Percentiles rank a stretch among this genome's conserved stretches.
Conservation (phyloP, 2,329 filamentous ascomycete species). For the Sporothrix humicola region DNA sequence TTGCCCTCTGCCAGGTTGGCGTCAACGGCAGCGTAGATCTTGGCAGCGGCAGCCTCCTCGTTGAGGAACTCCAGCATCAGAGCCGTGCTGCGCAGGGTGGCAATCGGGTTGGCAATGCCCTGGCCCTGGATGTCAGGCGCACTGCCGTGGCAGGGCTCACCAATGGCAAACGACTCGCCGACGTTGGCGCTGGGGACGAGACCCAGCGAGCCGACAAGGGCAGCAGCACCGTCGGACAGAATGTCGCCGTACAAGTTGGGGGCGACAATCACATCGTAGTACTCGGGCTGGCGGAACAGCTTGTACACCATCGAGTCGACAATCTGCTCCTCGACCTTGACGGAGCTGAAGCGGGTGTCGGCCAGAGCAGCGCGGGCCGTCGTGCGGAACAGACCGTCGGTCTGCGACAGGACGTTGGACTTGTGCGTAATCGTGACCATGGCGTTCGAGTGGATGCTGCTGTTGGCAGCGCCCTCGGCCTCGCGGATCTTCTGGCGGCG, state of each 20-base stretch:
- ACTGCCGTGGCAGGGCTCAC: constrained; percentile 95
- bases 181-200: constrained; percentile 96
- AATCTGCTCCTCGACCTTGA: constrained; percentile 92
- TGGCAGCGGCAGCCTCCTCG: constrained; percentile 82
- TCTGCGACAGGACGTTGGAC: constrained; percentile 94
- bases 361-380: constrained; percentile 76
- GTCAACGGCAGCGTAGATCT: constrained; percentile 91
- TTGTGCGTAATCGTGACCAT: constrained; percentile 98
- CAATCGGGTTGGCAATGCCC: constrained; percentile 94
- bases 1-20: constrained; percentile 83
- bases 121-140: constrained; percentile 94
- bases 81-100: constrained; percentile 86
- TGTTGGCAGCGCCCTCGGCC: constrained; percentile 52
- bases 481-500: constrained; percentile 78
- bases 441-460: constrained; percentile 68
- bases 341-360: constrained; percentile 62
- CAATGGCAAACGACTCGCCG: constrained; percentile 90
- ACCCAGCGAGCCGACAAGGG: constrained; percentile 87
- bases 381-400: constrained; percentile 91
- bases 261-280: constrained; percentile 97
- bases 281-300: constrained; percentile 92
- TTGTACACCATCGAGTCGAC: constrained; percentile 99
- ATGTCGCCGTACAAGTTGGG: constrained; percentile 98
- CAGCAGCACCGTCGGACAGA: constrained; percentile 91
- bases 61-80: constrained; percentile 97